Conservation (phyloP, 1,284 basidiomycete genomes). For the Porodaedalea pini region DNA sequence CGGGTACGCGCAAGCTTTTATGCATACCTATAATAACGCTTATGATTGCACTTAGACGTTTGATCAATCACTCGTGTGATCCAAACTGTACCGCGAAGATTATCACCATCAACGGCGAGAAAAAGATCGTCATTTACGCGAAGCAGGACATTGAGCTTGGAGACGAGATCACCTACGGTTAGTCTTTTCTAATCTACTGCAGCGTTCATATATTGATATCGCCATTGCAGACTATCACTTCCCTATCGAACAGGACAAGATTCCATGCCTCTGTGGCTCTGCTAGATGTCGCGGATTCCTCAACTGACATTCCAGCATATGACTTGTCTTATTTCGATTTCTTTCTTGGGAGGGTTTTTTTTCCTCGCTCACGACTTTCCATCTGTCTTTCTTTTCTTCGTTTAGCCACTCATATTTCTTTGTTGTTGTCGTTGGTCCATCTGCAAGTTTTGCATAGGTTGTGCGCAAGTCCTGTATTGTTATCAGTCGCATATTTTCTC, state of each 20-base stretch:
- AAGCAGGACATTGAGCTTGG: conserved; percentile 91
- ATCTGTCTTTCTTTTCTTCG: neutral
- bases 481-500: conserved; percentile 21
- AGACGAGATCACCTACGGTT: conserved; percentile 92
- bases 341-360: neutral
- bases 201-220: conserved; percentile 1
- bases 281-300: conserved; percentile 86
- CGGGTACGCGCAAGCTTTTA: no score
- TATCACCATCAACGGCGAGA: conserved; percentile 96
- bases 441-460: conserved; percentile 18
- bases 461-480: conserved; percentile 20
- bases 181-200: conserved; percentile 2
- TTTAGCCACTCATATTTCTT: neutral
- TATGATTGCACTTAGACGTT: no score
- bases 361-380: neutral
- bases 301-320: conserved; percentile 48
- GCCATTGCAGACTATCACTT: conserved; percentile 78
- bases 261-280: conserved; percentile 85
- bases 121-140: conserved; percentile 99
- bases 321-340: neutral
- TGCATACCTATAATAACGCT: no score
- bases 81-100: conserved; percentile 98
- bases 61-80: conserved; percentile 97
- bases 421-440: neutral
- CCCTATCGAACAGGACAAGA: conserved; percentile 90